Evolutionary conservation across 1,139 yeast genomes (phyloP), one percentile per base, ranked within the genome.

Genomic region (Nakaseomyces kungkrabaensis): DNA sequence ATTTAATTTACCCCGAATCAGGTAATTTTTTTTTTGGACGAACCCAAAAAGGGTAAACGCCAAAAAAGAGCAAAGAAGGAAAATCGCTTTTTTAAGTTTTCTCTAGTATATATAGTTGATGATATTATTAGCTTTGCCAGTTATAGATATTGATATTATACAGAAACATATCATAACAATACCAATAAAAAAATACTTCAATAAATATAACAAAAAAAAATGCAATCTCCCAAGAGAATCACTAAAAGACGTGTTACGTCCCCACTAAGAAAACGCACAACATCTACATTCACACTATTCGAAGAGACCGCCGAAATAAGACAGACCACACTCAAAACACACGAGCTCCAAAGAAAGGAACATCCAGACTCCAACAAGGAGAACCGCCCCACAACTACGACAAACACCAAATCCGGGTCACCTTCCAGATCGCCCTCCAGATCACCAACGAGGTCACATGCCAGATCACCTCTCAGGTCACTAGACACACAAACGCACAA

Each of bases 301-400:
- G 42, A 38, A 26, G 42, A 38, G 42, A 38, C 42, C 13, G 42
- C 42, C 31, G 42, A 38, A 31, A 38, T 25, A 31, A 38, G 42
- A 25, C 31, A 25, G 42, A n/a, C 7, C 1, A 38, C 42, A 38
- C 31, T 38, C 2, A 13, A 8, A 9, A 4, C 10, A 27, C 41
- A 37, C 41, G 11, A 17, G 22, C 22, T 17, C 22, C 3, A 1
- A 17, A 17, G 2, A 1, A 17, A 17, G 3, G 22, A 17, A 17
- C 22, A 17, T 17, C 36, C 36, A 29, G 36, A 33, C n/a, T 33
- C 13, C 31, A 11, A 38, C 42, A 38, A 38, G 31, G 42, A 38
- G 42, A 38, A 38, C 42, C 27, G 29, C 8, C 31, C 42, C 4
- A 24, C 27, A 13, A 17, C 22, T 17, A 17, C 22, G 22, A 17